phyloP scores from a whole-genome alignment of 805 yeast genomes.

The Kodamaea kaohsiungensis region DNA sequence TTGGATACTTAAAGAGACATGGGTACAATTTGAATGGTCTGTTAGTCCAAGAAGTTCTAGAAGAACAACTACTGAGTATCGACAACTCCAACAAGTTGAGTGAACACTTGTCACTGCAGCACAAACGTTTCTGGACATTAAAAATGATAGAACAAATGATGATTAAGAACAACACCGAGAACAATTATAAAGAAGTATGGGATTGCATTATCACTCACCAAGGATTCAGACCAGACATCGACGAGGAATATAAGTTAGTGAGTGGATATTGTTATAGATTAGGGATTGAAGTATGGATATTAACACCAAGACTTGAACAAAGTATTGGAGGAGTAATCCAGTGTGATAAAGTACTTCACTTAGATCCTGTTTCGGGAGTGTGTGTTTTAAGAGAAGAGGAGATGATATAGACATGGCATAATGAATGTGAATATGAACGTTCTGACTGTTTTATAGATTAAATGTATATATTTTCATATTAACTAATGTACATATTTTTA shows the following conservation, averaged over 20 bases:
- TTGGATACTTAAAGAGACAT: conserved; percentile 27
- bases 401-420: neutral
- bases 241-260: conserved; percentile 26
- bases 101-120: conserved; percentile 16
- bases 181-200: conserved; percentile 12
- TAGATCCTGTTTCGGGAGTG: conserved; percentile 41
- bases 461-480: neutral
- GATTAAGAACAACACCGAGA: neutral
- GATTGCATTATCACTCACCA: conserved; percentile 44
- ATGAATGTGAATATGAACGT: neutral
- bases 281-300: conserved; percentile 48
- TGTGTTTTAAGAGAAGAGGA: conserved; percentile 35
- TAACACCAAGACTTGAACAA: conserved; percentile 19
- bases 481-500: too few species aligned
- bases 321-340: conserved; percentile 46
- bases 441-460: neutral
- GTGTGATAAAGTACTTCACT: conserved; percentile 45
- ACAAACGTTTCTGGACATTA: conserved; percentile 27
- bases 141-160: conserved; percentile 18
- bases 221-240: conserved; percentile 21
- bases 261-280: conserved; percentile 50
- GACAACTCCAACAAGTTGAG: conserved; percentile 15
- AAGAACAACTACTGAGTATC: conserved; percentile 17
- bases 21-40: conserved; percentile 42
- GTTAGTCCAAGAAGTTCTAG: conserved; percentile 15